Base-by-base conservation (phyloP, 1,139 yeast genomes). In the Sugiyamaella novakii region DNA sequence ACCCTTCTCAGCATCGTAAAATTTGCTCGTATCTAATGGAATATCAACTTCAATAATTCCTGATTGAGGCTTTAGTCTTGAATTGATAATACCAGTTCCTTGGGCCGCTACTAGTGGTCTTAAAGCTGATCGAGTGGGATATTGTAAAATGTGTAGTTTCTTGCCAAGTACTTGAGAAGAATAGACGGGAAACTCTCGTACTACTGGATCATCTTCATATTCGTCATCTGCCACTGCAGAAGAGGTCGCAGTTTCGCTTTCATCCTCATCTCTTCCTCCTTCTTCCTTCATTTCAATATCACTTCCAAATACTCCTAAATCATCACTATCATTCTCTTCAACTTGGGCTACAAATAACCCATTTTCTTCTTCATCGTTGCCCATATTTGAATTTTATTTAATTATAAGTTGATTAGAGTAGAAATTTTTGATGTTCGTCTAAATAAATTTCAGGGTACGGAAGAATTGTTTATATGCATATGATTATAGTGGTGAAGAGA, bases 121-220 rank as follows among this genome's bases (percentile, higher is more conserved):
- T 12, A 66, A 62, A 41, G 75, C 73, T 11, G 84, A 77, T 53
- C 87, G 77, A 5, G 87, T 87, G 1, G 92, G 88, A 60, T 82
- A 91, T 65, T 91, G 98, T 43, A 83, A 63, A 21, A 81, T 60
- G 46, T 74, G 69, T 28, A 81, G 57, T 51, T 64, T 54, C 53
- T 66, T 56, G 18, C 63, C 54, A 25, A 63, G 58, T 2, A 57
- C 59, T 37, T 68, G 61, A 7, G 76, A 68, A 37, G 77, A 55
- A 52, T 73, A 78, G 8, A 92, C 71, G 1, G 98, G 96, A 15
- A 87, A 78, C 44, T 87, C 87, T 44, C 80, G 77, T 1, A 89
- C 75, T 7, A 92, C 77, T 1, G 95, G 95, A 68, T 91, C 97
- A 31, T 81, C 87, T 1, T 3, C 5, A 3, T 12, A 15, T 12